Conservation (phyloP, 495 filamentous ascomycete genomes). For the Penicillium fimorum region DNA sequence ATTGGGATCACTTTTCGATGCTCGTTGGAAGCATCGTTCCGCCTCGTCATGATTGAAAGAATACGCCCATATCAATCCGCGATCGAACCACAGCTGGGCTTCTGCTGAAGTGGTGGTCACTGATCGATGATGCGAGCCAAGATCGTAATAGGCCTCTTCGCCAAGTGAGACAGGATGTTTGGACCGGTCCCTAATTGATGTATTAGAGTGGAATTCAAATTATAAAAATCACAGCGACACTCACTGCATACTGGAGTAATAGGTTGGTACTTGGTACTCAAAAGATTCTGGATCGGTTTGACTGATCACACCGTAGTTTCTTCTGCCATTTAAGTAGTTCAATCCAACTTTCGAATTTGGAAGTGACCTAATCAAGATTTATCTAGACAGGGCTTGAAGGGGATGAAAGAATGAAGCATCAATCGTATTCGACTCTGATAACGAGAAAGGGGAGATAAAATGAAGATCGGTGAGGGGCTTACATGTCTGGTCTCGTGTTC, state of each 20-base stretch:
- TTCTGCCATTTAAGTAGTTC: no score
- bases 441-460: no score
- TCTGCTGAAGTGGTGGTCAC: slow-evolving; percentile 38
- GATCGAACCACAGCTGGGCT: slow-evolving; percentile 17
- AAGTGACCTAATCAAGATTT: no score
- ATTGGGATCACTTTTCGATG: slow-evolving; percentile 5
- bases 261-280: no score
- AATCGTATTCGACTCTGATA: no score
- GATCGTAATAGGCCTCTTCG: background rate
- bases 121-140: background rate
- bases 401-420: no score
- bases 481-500: no score
- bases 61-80: slow-evolving; percentile 16
- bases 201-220: background rate
- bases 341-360: no score
- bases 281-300: no score
- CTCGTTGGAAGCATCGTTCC: slow-evolving; percentile 9
- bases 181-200: background rate
- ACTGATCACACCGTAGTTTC: no score
- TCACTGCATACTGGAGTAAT: background rate
- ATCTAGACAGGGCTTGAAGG: no score
- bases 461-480: no score
- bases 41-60: slow-evolving; percentile 19
- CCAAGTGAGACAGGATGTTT: background rate
- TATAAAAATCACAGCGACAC: background rate